Conservation (phyloP, 2,329 filamentous ascomycete species). For the Epichloe aotearoae region DNA sequence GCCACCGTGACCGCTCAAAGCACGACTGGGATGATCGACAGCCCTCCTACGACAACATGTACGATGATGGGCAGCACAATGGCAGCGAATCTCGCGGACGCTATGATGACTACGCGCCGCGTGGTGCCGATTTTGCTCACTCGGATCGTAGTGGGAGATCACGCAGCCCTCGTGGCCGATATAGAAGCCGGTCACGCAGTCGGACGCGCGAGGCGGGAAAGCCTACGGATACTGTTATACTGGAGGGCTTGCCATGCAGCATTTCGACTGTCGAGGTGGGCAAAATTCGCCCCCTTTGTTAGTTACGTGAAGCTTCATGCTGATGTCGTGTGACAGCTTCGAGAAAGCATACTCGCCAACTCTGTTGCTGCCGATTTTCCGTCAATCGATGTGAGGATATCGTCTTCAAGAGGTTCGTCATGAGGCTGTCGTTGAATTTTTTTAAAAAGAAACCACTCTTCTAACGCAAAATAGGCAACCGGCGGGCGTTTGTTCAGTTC, state of each 20-base stretch:
- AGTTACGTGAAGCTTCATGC: background rate
- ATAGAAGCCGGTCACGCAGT: conserved; percentile 22
- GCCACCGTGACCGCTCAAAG: conserved; percentile 12
- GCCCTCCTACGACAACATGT: conserved; percentile 21
- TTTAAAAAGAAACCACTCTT: background rate
- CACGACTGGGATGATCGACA: conserved; percentile 18
- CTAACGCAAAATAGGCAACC: conserved; percentile 18
- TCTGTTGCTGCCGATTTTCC: conserved; percentile 23
- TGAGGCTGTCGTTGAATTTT: too few relatives aligned
- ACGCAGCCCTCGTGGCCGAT: conserved; percentile 14
- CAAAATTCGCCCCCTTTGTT: conserved; percentile 4
- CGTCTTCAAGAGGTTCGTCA: conserved; percentile 20
- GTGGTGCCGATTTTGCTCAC: conserved; percentile 4
- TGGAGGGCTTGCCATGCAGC: conserved; percentile 38
- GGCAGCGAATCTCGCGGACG: conserved; percentile 8
- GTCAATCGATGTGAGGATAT: conserved; percentile 25
- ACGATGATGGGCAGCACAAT: conserved; percentile 22
- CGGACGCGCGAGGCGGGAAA: conserved; percentile 24
- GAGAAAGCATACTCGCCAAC: conserved; percentile 21
- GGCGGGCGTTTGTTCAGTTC: conserved; percentile 30
- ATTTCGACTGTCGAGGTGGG: conserved; percentile 37
- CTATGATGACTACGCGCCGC: conserved; percentile 11
- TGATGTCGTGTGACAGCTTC: conserved; percentile 16
- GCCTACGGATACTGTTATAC: conserved; percentile 38
- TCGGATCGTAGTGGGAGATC: conserved; percentile 9